A percentile compares a stretch with the other conserved stretches of the same genome.
Evolutionary conservation across 371 early-diverging fungal genomes (phyloP).

Genomic region (Funneliformis caledonium): DNA sequence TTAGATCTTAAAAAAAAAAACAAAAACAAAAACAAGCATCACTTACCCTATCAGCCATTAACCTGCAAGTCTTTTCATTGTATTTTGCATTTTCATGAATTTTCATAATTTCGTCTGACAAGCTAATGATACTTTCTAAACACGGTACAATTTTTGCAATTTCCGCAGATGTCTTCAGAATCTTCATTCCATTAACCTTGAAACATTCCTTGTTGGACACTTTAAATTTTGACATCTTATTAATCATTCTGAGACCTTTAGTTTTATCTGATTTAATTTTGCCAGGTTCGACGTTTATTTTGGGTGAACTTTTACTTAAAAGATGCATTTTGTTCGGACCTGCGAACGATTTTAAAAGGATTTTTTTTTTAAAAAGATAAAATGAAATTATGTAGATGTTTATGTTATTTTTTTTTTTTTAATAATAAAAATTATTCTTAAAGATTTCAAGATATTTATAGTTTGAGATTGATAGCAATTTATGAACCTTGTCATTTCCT

Average conservation of each 20-base stretch:
- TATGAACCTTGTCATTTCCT: no score
- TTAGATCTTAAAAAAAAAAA: no score
- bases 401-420: no score
- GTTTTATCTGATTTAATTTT: no score
- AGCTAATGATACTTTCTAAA: neutral
- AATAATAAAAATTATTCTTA: no score
- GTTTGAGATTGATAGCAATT: no score
- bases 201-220: neutral
- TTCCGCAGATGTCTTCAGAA: neutral
- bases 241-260: neutral
- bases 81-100: neutral
- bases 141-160: neutral
- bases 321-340: neutral
- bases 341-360: no score
- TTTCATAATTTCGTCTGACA: neutral
- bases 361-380: no score
- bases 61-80: neutral
- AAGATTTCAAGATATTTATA: no score
- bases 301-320: neutral
- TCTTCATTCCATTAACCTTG: neutral
- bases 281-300: no score
- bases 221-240: neutral
- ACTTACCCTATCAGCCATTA: neutral
- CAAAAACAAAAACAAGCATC: no score
- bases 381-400: no score